Percentiles rank a stretch among this genome's conserved stretches.
Conservation (phyloP, 73 alveolate species). For the Diophrys sp. region DNA sequence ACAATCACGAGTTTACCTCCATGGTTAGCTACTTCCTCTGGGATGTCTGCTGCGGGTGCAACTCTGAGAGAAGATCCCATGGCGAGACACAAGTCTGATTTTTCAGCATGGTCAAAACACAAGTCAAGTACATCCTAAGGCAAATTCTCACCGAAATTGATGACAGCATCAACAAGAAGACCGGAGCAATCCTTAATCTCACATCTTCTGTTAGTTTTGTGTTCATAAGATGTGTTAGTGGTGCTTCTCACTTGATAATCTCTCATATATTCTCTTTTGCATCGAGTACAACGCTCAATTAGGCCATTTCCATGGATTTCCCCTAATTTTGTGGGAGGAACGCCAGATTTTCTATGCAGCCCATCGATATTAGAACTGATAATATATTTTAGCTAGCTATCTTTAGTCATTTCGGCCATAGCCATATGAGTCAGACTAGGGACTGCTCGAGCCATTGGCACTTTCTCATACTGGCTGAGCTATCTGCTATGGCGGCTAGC, state of each 20-base stretch:
- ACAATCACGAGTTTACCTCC: slow-evolving; percentile 31
- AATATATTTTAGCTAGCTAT: slow-evolving; percentile 54
- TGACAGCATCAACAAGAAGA: slow-evolving; percentile 13
- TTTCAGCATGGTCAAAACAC: slow-evolving; percentile 1
- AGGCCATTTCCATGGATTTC: slow-evolving; percentile 58
- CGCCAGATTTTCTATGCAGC: slow-evolving; percentile 68
- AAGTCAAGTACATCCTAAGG: slow-evolving; percentile 16
- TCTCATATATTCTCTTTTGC: slow-evolving; percentile 37
- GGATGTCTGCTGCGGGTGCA: slow-evolving; percentile 37
- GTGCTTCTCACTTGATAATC: slow-evolving; percentile 15
- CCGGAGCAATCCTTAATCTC: slow-evolving; percentile 17
- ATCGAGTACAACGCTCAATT: slow-evolving; percentile 19
- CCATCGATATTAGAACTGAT: slow-evolving; percentile 73
- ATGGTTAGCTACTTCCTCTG: slow-evolving; percentile 12
- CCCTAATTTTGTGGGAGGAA: slow-evolving; percentile 53
- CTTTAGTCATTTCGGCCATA: slow-evolving; percentile 51
- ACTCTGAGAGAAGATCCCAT: slow-evolving; percentile 39
- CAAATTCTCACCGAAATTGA: slow-evolving; percentile 34
- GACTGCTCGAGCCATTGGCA: slow-evolving; percentile 20
- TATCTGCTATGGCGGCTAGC: background rate
- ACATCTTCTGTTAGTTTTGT: slow-evolving; percentile 30
- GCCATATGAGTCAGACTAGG: slow-evolving; percentile 70
- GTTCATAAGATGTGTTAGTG: slow-evolving; percentile 14
- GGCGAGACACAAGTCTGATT: slow-evolving; percentile 26
- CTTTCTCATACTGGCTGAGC: background rate